Percentiles rank a stretch among this genome's conserved stretches.
Conservation (phyloP, 345 rosid genomes). For the Pugionium dolabratum region DNA sequence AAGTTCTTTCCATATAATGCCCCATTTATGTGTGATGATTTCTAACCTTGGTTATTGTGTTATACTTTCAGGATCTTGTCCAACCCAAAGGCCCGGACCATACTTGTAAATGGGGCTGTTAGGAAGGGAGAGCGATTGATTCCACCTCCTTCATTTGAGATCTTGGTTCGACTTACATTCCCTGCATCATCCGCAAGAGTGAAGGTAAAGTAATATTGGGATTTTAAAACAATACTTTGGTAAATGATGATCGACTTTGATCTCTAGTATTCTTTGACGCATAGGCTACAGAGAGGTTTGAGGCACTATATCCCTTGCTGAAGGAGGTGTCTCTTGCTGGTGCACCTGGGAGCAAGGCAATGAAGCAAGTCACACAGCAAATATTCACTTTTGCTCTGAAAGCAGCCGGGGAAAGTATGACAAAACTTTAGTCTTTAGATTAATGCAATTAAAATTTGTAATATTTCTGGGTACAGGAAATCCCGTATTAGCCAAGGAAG, state of each 20-base stretch:
- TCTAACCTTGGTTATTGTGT: conserved; percentile 12
- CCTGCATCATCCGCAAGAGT: conserved; percentile 65
- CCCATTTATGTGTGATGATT: conserved; percentile 17
- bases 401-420: conserved; percentile 66
- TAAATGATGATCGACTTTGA: conserved; percentile 8
- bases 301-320: conserved; percentile 58
- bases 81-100: conserved; percentile 56
- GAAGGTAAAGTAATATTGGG: conserved; percentile 47
- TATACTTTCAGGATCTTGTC: conserved; percentile 56
- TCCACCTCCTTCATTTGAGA: conserved; percentile 69
- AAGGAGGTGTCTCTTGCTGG: conserved; percentile 80
- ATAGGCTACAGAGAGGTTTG: conserved; percentile 82
- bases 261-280: conserved; percentile 17
- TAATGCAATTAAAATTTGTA: not conserved
- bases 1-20: not conserved
- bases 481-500: conserved; percentile 63
- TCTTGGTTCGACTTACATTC: conserved; percentile 56
- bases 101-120: conserved; percentile 66
- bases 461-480: conserved; percentile 37
- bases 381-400: conserved; percentile 54
- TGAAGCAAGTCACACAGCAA: conserved; percentile 70
- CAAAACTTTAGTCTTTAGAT: not conserved
- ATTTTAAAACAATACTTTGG: conserved; percentile 11
- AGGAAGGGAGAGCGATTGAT: conserved; percentile 77
- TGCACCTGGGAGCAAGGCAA: conserved; percentile 65